Percentiles rank a stretch among this genome's conserved stretches.
phyloP scores from a whole-genome alignment of 768 basidiomycete genomes.

The Pulveroboletus sp. region DNA sequence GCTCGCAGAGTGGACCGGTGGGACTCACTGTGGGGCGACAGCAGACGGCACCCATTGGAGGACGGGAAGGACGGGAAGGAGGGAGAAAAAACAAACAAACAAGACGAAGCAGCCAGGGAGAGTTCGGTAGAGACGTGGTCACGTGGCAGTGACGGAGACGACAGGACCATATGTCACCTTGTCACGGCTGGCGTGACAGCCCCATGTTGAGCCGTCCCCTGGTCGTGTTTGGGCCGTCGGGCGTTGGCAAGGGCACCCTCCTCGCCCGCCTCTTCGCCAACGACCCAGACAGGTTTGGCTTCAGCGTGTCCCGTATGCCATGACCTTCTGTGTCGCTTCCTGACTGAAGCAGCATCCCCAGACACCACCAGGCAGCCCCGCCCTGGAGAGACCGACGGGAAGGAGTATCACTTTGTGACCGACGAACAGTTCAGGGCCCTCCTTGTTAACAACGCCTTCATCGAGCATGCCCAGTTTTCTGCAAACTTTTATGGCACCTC shows the following conservation, averaged over 20 bases:
- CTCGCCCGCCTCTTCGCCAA: slow-evolving; percentile 76
- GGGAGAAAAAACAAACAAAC: slow-evolving; percentile 13
- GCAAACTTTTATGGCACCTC: slow-evolving; percentile 93
- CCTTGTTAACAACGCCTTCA: slow-evolving; percentile 69
- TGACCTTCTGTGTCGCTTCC: not conserved
- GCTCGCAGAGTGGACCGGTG: not conserved
- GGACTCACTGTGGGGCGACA: slow-evolving; percentile 70
- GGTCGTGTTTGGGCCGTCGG: slow-evolving; percentile 86
- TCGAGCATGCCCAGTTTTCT: slow-evolving; percentile 93
- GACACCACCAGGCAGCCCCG: slow-evolving; percentile 89
- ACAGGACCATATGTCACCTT: not conserved
- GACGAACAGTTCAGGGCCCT: slow-evolving; percentile 67
- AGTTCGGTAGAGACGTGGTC: not conserved
- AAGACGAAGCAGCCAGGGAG: not conserved
- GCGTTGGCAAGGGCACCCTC: slow-evolving; percentile 92
- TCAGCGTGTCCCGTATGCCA: slow-evolving; percentile 83
- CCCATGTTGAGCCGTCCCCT: slow-evolving; percentile 45
- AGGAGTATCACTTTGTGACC: slow-evolving; percentile 83
- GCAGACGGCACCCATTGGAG: slow-evolving; percentile 70
- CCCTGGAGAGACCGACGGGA: slow-evolving; percentile 75
- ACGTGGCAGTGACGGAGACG: slow-evolving; percentile 9
- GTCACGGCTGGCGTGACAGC: not conserved
- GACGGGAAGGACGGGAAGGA: slow-evolving; percentile 1
- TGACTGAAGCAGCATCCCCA: slow-evolving; percentile 24
- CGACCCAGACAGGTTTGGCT: slow-evolving; percentile 82